Evolutionary conservation across 2,329 filamentous ascomycete genomes (phyloP).

Genomic region (Fusarium longipes): DNA sequence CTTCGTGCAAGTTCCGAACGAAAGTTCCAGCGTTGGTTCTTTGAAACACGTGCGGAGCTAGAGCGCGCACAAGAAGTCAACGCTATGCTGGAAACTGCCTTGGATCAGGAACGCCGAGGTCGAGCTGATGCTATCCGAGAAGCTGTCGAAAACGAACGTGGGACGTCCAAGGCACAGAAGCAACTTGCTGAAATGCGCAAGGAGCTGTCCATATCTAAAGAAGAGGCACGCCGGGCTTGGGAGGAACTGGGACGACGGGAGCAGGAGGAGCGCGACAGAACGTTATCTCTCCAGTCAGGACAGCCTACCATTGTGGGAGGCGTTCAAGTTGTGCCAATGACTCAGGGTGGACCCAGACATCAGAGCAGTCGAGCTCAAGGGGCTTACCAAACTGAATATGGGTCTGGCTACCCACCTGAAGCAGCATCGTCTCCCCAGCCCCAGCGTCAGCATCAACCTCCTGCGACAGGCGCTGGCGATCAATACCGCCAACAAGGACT

Average conservation of each 20-base stretch:
- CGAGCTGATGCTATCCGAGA: conserved; percentile 75
- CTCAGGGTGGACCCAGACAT: conserved; percentile 71
- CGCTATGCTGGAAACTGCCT: conserved; percentile 78
- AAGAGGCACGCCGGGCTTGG: conserved; percentile 95
- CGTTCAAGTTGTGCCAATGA: conserved; percentile 95
- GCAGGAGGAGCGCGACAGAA: conserved; percentile 90
- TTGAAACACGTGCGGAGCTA: conserved; percentile 89
- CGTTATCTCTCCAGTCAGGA: conserved; percentile 84
- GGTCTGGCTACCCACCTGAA: conserved; percentile 50
- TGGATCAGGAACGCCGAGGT: conserved; percentile 79
- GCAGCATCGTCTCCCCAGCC: conserved; percentile 58
- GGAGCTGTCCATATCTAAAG: conserved; percentile 93
- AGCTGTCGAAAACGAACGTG: conserved; percentile 73
- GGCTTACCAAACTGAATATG: conserved; percentile 48
- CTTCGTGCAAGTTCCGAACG: conserved; percentile 94
- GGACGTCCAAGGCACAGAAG: conserved; percentile 80
- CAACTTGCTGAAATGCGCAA: conserved; percentile 90
- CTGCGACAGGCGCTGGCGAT: conserved; percentile 47
- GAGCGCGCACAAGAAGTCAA: conserved; percentile 87
- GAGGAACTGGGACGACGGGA: conserved; percentile 94
- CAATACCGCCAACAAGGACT: conserved; percentile 43
- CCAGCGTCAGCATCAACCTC: conserved; percentile 54
- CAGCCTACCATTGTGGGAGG: conserved; percentile 90
- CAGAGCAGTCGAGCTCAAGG: conserved; percentile 56
- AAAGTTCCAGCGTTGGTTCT: conserved; percentile 99